Conservation (phyloP, 352 stramenopile genomes). For the Globisporangium paroecandrum region DNA sequence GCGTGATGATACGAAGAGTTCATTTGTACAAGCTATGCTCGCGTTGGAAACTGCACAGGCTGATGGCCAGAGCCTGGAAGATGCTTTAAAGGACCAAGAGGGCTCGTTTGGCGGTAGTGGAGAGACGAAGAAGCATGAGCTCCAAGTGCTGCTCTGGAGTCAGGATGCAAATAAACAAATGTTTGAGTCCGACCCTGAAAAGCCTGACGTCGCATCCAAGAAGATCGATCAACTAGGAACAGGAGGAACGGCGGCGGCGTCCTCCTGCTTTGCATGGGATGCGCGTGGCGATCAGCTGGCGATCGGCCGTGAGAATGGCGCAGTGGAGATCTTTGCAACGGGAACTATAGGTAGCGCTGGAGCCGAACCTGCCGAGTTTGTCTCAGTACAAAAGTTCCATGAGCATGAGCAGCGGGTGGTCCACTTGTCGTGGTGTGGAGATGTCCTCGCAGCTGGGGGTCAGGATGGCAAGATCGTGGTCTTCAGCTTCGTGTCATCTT, state of each 20-base stretch:
- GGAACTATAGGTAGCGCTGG: background rate
- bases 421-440: conserved; percentile 35
- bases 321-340: conserved; percentile 33
- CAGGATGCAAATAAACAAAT: conserved; percentile 27
- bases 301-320: conserved; percentile 40
- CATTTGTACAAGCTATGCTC: conserved; percentile 46
- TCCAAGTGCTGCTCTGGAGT: conserved; percentile 46
- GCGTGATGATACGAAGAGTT: background rate
- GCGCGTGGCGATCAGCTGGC: conserved; percentile 27
- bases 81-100: conserved; percentile 34
- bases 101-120: background rate
- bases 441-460: conserved; percentile 41
- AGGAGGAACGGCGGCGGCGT: background rate
- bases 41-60: conserved; percentile 52
- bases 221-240: conserved; percentile 15
- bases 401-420: conserved; percentile 54
- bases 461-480: conserved; percentile 56
- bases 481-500: conserved; percentile 21
- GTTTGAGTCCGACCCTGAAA: conserved; percentile 38
- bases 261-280: conserved; percentile 29
- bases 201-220: conserved; percentile 24
- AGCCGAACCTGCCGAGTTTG: background rate
- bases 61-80: conserved; percentile 42
- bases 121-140: conserved; percentile 6
- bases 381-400: conserved; percentile 27